A percentile compares a stretch with the other conserved stretches of the same genome.
Conservation (phyloP, 495 filamentous ascomycete species). For the Lentithecium fluviatile region DNA sequence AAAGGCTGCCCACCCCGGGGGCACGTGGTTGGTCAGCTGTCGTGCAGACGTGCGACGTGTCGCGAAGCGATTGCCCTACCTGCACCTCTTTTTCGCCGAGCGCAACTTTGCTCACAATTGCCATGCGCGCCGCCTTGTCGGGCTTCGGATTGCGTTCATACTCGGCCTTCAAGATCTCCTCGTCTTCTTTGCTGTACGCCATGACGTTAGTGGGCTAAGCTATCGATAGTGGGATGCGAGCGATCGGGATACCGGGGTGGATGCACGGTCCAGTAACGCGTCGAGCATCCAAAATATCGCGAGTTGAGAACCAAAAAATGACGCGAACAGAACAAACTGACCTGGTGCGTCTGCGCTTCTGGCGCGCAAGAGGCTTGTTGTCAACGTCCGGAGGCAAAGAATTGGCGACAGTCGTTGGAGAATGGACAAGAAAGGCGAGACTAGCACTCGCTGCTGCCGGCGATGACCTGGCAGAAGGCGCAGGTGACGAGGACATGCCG, state of each 20-base stretch:
- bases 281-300: conserved; percentile 11
- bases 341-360: conserved; percentile 66
- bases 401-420: conserved; percentile 61
- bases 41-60: not conserved
- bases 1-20: too few species aligned
- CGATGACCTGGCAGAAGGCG: conserved; percentile 2
- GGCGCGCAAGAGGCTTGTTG: conserved; percentile 64
- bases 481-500: conserved; percentile 15
- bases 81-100: conserved; percentile 98
- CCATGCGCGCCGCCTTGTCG: conserved; percentile 81
- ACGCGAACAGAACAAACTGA: conserved; percentile 30
- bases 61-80: conserved; percentile 50
- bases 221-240: conserved; percentile 1
- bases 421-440: conserved; percentile 67
- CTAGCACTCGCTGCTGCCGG: conserved; percentile 13
- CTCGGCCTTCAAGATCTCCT: conserved; percentile 84
- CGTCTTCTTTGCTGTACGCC: conserved; percentile 66
- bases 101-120: conserved; percentile 79
- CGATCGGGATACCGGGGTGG: not conserved
- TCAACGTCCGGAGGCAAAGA: conserved; percentile 65
- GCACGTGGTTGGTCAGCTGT: too few species aligned
- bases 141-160: conserved; percentile 86
- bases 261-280: conserved; percentile 20
- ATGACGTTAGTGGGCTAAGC: conserved; percentile 48
- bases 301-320: not conserved